Percentiles rank a stretch among this genome's conserved stretches.
Evolutionary conservation across 441 rosid species (phyloP).

Genomic region (Populus hybrid): DNA sequence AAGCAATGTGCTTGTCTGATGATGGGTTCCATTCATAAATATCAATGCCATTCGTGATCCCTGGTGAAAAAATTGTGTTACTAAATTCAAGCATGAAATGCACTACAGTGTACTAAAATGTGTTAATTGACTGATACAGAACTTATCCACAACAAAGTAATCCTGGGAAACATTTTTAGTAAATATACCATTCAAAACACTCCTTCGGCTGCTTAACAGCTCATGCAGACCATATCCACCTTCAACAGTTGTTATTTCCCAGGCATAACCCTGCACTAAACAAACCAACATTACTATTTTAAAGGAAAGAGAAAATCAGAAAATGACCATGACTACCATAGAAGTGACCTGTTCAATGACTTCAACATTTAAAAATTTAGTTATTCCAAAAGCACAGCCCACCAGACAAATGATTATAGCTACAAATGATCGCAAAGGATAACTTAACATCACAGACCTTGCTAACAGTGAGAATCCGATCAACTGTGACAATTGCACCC

Average conservation of each 20-base stretch:
- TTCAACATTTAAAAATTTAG: no score
- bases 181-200: conserved; percentile 67
- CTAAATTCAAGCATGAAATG: conserved; percentile 6
- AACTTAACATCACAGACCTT: conserved; percentile 45
- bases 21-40: conserved; percentile 84
- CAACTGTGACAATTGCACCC: conserved; percentile 94
- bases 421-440: conserved; percentile 1
- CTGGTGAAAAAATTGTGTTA: conserved; percentile 33
- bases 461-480: conserved; percentile 89
- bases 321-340: background rate
- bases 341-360: background rate
- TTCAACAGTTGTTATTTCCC: conserved; percentile 94
- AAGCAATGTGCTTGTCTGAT: conserved; percentile 54
- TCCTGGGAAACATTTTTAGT: conserved; percentile 1
- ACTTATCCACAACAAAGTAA: background rate
- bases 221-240: conserved; percentile 95
- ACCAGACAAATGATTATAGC: conserved; percentile 4
- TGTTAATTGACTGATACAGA: background rate
- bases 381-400: conserved; percentile 9
- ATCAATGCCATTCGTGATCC: conserved; percentile 89
- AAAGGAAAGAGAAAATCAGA: background rate
- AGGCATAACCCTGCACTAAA: conserved; percentile 74
- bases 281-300: background rate
- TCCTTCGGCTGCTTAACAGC: conserved; percentile 61
- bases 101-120: background rate